Evolutionary conservation across 306 rosid genomes (phyloP), one percentile per base, ranked within the genome.

Genomic region (Rubus parviflorus): DNA sequence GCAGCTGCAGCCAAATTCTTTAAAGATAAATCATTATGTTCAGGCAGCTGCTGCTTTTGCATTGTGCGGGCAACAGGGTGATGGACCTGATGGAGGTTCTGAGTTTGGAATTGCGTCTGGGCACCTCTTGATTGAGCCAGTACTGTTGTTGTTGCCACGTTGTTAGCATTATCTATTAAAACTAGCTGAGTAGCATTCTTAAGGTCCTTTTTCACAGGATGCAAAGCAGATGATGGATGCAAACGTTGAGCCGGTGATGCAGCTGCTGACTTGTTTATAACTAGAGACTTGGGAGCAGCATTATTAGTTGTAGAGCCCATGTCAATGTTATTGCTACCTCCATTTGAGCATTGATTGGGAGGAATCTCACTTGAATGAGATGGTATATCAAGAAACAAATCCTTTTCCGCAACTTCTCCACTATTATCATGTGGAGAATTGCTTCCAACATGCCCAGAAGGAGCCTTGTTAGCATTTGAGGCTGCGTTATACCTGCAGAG

Each of bases 231-330:
- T 20, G 85, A 85, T 20, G 86, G 88, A 72, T 84, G 78, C 84
- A 85, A 49, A 81, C 72, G 83, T 74, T 89, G 89, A 78, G 85
- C 80, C 10, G 86, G 73, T n/a, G 91, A 81, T 19, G 76, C 85
- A 80, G 82, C 86, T 16, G 85, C 84, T 66, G 86, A 75, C 88
- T 84, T 86, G 77, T 83, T 86, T 56, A 79, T 75, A 76, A 80
- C 87, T 54, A 79, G 65, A 74, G 90, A 82, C 60, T 86, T 90
- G 58, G 83, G 75, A 77, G 85, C 75, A 61, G 89, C 86, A 72
- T 86, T 87, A 81, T 90, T 83, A 43, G 87, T 86, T 4, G 92
- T 88, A 69, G 91, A 93, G 69, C 96, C 96, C 93, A 86, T 88
- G 75, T 93, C 96, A 47, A 73, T 83, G 80, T 86, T 86, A 78